These are phyloP conservation scores for Sequoiadendron giganteum DNA, from an alignment of 75 land plant species.

Conservation along the genomic window DNA sequence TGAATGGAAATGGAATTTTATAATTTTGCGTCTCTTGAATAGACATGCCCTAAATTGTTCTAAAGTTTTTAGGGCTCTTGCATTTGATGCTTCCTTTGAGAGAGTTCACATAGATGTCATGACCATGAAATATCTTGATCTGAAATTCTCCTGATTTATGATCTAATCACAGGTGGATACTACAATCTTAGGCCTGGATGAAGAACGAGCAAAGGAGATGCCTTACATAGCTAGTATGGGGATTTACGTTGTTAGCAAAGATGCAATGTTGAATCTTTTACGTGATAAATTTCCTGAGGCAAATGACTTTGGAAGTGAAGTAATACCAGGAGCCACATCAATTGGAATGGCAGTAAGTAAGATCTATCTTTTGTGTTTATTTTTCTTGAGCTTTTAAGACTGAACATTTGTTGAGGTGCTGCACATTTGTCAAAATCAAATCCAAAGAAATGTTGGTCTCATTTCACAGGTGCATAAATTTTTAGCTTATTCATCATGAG, in stretches of 20 bases:
- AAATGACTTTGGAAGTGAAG: constrained; percentile 98
- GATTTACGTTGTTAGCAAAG: constrained; percentile 90
- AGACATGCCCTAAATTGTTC: not conserved
- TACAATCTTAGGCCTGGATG: constrained; percentile 93
- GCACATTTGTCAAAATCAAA: not conserved
- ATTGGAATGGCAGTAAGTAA: constrained; percentile 80
- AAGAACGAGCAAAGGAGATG: constrained; percentile 95
- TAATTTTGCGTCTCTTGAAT: not conserved
- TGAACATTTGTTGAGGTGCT: not conserved
- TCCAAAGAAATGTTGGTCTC: not conserved
- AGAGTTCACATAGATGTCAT: not conserved
- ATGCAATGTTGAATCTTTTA: constrained; percentile 81
- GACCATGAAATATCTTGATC: not conserved
- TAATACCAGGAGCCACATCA: constrained; percentile 95
- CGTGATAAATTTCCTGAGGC: constrained; percentile 82
- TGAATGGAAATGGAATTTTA: not conserved
- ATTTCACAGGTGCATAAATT: not conserved
- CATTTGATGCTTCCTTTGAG: not conserved
- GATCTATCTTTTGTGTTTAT: not conserved
- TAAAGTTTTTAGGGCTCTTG: not conserved
- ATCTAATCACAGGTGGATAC: constrained; percentile 80
- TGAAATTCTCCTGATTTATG: not conserved
- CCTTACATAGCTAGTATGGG: constrained; percentile 99
- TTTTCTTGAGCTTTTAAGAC: not conserved
- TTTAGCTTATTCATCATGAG: not conserved